Evolutionary conservation across 2,329 filamentous ascomycete species (phyloP), one percentile per base, ranked within the genome.

Genomic region (Venturia effusa): DNA sequence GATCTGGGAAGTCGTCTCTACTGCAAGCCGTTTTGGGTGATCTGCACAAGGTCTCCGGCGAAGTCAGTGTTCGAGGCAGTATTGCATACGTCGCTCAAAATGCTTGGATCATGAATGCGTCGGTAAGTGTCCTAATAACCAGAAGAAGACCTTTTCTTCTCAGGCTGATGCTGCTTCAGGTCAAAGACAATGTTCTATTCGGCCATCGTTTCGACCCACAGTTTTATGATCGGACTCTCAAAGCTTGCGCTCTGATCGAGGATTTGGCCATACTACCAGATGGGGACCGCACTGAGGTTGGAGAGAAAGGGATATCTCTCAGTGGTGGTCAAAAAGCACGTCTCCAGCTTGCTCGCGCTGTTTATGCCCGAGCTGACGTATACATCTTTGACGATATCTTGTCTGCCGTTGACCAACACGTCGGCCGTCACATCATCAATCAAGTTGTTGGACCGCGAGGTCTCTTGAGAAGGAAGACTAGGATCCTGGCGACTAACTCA

Each of bases 361-460:
- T 65, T 4, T 65, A 65, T 34, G 45, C 64, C 7, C 60, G 64
- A 22, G 41, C 59, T 3, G 45, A 60, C 13, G 43, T 64, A 1
- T 61, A 62, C 27, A 27, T 65, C 10, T 45, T 65, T 15, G 64
- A 65, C 48, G 64, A 65, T 40, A 59, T 65, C 19, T 37, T 65
- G 8, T 65, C 64, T 22, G 64, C 51, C 24, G 39, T 65, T 15
- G 64, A 65, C 30, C 61, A 63, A 34, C 61, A 63, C 32, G 92
- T 96, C 65, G 92, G 92, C 60, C 84, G 89, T 66, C 92, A 96
- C 76, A 84, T 97, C 65, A 95, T 95, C 70, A 88, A 96, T 72
- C 88, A 92, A 66, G 92, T 96, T 0, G 83, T 97, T 48, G 92
- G 92, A 17, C 80, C 87, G 4, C 85, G 85, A 65, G 92, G 92